Percentiles rank a stretch among this genome's conserved stretches.
These are phyloP conservation scores for Labyrinthula sp. DNA, from an alignment of 352 stramenopile genomes.

Conservation along the genomic window DNA sequence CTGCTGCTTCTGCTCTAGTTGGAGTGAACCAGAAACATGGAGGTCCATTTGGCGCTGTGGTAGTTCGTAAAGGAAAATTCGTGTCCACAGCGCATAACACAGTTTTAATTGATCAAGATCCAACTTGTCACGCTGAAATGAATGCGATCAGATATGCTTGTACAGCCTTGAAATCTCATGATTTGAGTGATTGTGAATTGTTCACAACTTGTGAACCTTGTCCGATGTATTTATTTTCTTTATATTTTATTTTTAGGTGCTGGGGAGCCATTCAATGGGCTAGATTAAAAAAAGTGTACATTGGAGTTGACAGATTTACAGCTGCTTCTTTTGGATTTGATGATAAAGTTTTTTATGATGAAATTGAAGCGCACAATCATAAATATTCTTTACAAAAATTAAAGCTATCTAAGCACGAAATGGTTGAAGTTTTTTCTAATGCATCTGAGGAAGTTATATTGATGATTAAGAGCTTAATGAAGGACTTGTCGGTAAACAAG, in stretches of 20 bases:
- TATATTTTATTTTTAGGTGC: too few species aligned
- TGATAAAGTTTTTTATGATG: conserved; percentile 30
- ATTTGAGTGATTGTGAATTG: conserved; percentile 25
- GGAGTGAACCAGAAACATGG: conserved; percentile 25
- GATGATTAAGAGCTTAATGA: too few species aligned
- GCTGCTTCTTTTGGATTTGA: conserved; percentile 25
- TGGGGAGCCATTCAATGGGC: conserved; percentile 16
- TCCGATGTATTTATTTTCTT: too few species aligned
- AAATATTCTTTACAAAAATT: too few species aligned
- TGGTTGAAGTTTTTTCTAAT: too few species aligned
- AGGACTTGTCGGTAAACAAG: too few species aligned
- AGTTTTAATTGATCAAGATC: conserved; percentile 19
- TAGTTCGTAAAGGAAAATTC: conserved; percentile 24
- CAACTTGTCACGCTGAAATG: conserved; percentile 27
- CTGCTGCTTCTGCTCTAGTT: conserved; percentile 11
- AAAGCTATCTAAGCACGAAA: too few species aligned
- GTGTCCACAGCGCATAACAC: conserved; percentile 26
- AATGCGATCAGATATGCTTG: conserved; percentile 26
- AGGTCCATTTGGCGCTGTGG: conserved; percentile 20
- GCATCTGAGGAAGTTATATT: too few species aligned
- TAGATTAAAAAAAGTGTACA: conserved; percentile 26
- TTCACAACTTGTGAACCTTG: conserved; percentile 26
- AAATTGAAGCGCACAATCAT: conserved; percentile 21
- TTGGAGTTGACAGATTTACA: conserved; percentile 25
- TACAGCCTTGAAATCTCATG: conserved; percentile 15